Percentiles rank a stretch among this genome's conserved stretches.
phyloP scores from a whole-genome alignment of 305 asterid species.

The Fraxinus ornus region DNA sequence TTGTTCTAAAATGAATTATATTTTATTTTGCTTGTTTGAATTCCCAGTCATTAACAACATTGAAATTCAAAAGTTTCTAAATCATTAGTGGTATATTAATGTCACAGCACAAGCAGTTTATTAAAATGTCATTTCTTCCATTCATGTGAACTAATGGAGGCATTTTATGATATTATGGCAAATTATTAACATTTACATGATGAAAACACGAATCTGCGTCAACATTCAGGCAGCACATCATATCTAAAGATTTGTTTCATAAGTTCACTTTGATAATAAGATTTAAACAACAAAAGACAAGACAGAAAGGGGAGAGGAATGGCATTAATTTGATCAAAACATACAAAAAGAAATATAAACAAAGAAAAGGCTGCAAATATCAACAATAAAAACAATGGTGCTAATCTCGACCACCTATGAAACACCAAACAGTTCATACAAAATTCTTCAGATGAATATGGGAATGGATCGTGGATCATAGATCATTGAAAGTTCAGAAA shows the following conservation, averaged over 20 bases:
- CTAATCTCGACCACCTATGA: slow-evolving; percentile 72
- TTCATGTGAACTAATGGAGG: not conserved
- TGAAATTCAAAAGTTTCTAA: not conserved
- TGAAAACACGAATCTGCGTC: not conserved
- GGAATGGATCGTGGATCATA: not conserved
- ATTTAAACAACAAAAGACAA: not conserved
- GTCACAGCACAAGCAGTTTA: not conserved
- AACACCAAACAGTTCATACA: not conserved
- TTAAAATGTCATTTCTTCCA: not conserved
- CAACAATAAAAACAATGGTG: slow-evolving; percentile 40
- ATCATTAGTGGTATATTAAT: not conserved
- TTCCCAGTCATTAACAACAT: not conserved
- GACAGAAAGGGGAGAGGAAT: not conserved
- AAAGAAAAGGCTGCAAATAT: slow-evolving; percentile 30
- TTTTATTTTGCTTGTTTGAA: not conserved
- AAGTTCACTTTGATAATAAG: not conserved
- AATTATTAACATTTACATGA: not conserved
- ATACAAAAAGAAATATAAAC: not conserved
- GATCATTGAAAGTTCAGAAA: not conserved
- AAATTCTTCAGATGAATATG: not conserved
- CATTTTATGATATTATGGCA: not conserved
- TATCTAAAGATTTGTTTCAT: not conserved
- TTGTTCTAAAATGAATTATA: not conserved
- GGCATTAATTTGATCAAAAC: not conserved
- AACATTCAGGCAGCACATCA: not conserved